phyloP scores from a whole-genome alignment of 441 rosid species.

The Jatropha multifida region DNA sequence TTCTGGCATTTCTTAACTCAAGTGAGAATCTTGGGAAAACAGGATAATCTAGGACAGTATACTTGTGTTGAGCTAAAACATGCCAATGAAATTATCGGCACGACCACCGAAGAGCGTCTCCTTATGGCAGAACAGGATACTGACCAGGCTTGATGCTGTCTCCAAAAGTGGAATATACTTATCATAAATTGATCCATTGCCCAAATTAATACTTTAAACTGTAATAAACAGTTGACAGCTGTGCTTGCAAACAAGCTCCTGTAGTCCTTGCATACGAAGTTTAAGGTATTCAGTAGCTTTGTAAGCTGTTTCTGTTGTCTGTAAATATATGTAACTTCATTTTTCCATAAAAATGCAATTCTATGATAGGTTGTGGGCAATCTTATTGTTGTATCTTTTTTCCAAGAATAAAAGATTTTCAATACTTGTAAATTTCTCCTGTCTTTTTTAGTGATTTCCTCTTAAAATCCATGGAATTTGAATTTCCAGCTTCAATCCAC shows the following conservation, averaged over 20 bases:
- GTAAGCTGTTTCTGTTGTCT: background rate
- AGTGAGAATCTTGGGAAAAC: slow-evolving; percentile 12
- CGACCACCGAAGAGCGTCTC: slow-evolving; percentile 91
- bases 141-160: slow-evolving; percentile 25
- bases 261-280: background rate
- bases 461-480: too few relatives aligned
- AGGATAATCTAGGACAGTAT: slow-evolving; percentile 81
- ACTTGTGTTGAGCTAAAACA: slow-evolving; percentile 71
- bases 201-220: background rate
- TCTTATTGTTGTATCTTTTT: too few relatives aligned
- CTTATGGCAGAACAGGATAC: slow-evolving; percentile 63
- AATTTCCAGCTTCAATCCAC: too few relatives aligned
- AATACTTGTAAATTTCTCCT: too few relatives aligned
- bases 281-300: too few relatives aligned
- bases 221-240: background rate
- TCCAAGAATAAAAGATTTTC: too few relatives aligned
- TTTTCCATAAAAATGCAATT: background rate
- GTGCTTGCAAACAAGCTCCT: background rate
- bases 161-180: background rate
- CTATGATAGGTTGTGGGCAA: background rate
- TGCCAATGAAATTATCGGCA: slow-evolving; percentile 92
- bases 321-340: slow-evolving; percentile 11
- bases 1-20: slow-evolving; percentile 1
- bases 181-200: background rate
- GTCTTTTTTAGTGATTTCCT: too few relatives aligned